Base-by-base conservation (phyloP, 2,329 filamentous ascomycete species). In the Fusarium nematophilum region DNA sequence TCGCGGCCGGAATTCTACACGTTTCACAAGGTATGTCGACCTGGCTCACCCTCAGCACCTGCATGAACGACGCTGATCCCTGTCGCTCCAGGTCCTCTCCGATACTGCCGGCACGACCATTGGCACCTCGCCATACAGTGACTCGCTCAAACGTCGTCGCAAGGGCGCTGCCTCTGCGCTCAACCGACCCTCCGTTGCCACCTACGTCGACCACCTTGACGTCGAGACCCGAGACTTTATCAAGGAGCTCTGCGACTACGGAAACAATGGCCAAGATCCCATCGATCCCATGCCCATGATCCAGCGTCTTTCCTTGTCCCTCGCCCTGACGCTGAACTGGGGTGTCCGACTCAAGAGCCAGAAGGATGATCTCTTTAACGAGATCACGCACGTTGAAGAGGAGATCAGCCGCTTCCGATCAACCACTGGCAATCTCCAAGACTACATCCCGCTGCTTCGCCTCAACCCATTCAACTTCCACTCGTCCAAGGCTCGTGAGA, bases 261-360 rank as follows among this genome's bases (percentile, higher is more conserved):
- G 87, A 3, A 74, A 81, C 6, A 79, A 76, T 2, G 87, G 87
- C 1, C 73, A 73, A 1, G 74, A 74, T 2, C 78, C 84, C 0
- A 81, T 89, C 0, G 85, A 90, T 51, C 86, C 87, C 0, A 86
- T 89, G 84, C 85, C 86, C 1, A 86, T 88, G 82, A 88, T 90
- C 38, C 87, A 89, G 65, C 82, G 87, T 0, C 78, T 90, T 0
- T 84, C 81, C 10, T 73, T 90, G 4, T 87, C 83, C n/a, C 76
- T 90, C 3, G 81, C 85, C 0, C 71, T 90, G 21, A 90, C 87
- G 0, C 74, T 90, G 13, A 90, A 90, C 68, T 90, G 86, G 86
- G 88, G 87, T 0, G 81, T 83, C 0, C 80, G 87, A 0, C 82
- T 90, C 10, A 84, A 71, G 62, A 73, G 80, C 13, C 81, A 86